Evolutionary conservation across 768 basidiomycete species (phyloP).

Genomic region (Phylloporus rhodoxanthus): DNA sequence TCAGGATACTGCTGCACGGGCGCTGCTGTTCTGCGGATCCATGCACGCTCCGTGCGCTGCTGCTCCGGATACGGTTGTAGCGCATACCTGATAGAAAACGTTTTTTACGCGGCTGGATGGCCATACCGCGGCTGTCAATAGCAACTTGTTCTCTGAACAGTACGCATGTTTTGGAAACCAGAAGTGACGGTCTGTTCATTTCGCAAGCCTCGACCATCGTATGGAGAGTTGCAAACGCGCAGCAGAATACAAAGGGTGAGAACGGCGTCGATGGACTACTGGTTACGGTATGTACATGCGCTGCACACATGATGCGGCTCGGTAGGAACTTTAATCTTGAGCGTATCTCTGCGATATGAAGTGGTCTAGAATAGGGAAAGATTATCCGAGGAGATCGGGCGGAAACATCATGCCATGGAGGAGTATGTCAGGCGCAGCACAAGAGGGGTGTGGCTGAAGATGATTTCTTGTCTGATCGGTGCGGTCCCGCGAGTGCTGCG

Average conservation of each 20-base stretch:
- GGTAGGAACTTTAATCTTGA: slow-evolving; percentile 14
- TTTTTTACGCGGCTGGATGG: not conserved
- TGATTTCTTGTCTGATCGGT: slow-evolving; percentile 5
- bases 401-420: slow-evolving; percentile 2
- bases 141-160: not conserved
- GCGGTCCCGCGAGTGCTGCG: slow-evolving; percentile 21
- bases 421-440: slow-evolving; percentile 16
- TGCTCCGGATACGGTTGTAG: not conserved
- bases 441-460: not conserved
- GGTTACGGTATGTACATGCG: slow-evolving; percentile 13
- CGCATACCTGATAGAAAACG: not conserved
- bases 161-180: not conserved
- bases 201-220: not conserved
- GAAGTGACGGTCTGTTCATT: not conserved
- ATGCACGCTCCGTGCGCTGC: not conserved
- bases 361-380: slow-evolving; percentile 1
- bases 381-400: slow-evolving; percentile 24
- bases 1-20: not conserved
- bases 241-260: not conserved
- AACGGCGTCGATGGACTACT: not conserved
- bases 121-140: not conserved
- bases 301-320: slow-evolving; percentile 1
- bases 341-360: slow-evolving; percentile 16
- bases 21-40: not conserved
- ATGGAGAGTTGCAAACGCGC: too few species aligned